Evolutionary conservation across 306 rosid species (phyloP).

Genomic region (Leucaena leucocephala): DNA sequence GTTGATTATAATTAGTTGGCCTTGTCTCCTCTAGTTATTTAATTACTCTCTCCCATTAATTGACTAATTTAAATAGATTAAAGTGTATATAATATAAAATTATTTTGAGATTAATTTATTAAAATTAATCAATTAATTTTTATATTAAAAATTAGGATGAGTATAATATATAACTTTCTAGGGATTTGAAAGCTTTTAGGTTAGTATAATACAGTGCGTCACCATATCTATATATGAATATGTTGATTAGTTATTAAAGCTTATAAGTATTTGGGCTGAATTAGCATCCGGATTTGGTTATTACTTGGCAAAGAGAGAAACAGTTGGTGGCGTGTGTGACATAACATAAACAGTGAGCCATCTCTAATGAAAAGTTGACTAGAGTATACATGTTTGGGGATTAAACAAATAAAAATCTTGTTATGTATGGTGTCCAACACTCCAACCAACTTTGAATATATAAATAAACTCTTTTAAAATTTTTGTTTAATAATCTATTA

Average conservation of each 20-base stretch:
- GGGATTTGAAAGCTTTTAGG: background rate
- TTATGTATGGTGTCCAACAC: conserved; percentile 43
- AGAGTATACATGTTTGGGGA: conserved; percentile 6
- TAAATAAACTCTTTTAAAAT: background rate
- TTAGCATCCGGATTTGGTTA: conserved; percentile 19
- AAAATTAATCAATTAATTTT: too few species aligned
- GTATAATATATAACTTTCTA: background rate
- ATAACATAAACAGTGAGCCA: conserved; percentile 13
- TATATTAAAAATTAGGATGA: too few species aligned
- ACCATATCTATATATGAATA: conserved; percentile 8
- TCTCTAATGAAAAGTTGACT: conserved; percentile 36
- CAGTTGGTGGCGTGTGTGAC: conserved; percentile 23
- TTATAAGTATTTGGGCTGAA: background rate
- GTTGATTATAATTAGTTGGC: background rate
- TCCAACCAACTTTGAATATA: conserved; percentile 57
- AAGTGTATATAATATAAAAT: too few species aligned
- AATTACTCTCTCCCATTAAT: too few species aligned
- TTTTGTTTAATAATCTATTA: too few species aligned
- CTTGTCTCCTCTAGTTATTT: background rate
- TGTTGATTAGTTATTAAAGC: background rate
- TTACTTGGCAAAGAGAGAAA: conserved; percentile 46
- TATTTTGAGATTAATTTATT: too few species aligned
- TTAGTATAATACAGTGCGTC: conserved; percentile 4
- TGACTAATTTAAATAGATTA: too few species aligned
- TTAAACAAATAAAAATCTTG: background rate